Percentiles rank a stretch among this genome's conserved stretches.
Conservation (phyloP, 2,329 filamentous ascomycete species). For the Paracoccidioides lutzii region DNA sequence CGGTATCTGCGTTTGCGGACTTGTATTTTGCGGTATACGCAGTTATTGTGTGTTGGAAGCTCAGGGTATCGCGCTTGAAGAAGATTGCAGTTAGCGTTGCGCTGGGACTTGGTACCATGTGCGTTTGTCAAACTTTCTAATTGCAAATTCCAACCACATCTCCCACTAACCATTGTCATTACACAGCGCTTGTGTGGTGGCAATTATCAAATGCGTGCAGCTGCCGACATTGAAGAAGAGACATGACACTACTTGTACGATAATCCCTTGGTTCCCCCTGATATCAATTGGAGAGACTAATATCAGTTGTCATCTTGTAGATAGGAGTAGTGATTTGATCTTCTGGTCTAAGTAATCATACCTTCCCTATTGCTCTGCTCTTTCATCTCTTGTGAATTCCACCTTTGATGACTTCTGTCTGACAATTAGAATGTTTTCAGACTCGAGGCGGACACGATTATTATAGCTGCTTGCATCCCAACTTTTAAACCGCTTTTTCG, state of each 20-base stretch:
- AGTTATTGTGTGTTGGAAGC: constrained; percentile 21
- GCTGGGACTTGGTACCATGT: constrained; percentile 16
- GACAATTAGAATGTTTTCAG: constrained; percentile 5
- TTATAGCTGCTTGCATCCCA: constrained; percentile 26
- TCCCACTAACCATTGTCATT: background rate
- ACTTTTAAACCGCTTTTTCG: constrained; percentile 12
- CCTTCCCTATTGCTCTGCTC: background rate
- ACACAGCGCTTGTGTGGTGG: constrained; percentile 20
- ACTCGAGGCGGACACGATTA: constrained; percentile 23
- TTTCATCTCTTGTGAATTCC: background rate
- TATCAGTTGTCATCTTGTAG: background rate
- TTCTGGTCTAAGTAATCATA: background rate
- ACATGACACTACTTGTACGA: constrained; percentile 22
- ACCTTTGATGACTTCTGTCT: background rate
- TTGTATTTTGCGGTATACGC: constrained; percentile 22
- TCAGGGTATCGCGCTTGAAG: constrained; percentile 20
- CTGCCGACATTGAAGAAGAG: constrained; percentile 17
- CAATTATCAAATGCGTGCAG: constrained; percentile 23
- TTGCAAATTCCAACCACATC: background rate
- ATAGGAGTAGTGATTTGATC: background rate
- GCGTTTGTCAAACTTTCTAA: background rate
- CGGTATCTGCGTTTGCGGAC: constrained; percentile 21
- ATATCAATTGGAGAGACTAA: background rate
- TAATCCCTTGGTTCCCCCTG: background rate
- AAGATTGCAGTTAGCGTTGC: constrained; percentile 20